A percentile compares a stretch with the other conserved stretches of the same genome.
These are phyloP conservation scores for Saccharomyces hybrid DNA, from an alignment of 1,139 yeast species.

Conservation along the genomic window DNA sequence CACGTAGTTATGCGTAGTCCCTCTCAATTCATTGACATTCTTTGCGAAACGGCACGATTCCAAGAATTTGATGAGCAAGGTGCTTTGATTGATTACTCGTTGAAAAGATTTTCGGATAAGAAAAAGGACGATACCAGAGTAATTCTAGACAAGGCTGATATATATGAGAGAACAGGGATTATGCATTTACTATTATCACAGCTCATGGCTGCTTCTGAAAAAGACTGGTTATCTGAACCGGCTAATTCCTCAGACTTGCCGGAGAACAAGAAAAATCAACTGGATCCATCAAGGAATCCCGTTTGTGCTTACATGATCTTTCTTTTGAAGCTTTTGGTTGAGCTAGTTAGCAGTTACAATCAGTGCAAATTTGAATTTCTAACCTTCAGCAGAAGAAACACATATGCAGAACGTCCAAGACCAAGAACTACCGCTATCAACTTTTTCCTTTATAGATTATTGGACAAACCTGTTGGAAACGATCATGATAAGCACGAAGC, in stretches of 20 bases:
- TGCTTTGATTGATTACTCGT: slow-evolving; percentile 19
- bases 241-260: slow-evolving; percentile 18
- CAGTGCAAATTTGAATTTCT: slow-evolving; percentile 76
- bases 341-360: slow-evolving; percentile 69
- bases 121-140: slow-evolving; percentile 38
- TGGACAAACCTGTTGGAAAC: slow-evolving; percentile 49
- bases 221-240: slow-evolving; percentile 44
- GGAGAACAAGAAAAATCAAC: slow-evolving; percentile 28
- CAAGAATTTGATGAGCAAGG: slow-evolving; percentile 42
- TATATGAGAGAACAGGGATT: slow-evolving; percentile 44
- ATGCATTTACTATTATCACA: slow-evolving; percentile 57
- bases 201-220: slow-evolving; percentile 48
- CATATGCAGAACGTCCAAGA: slow-evolving; percentile 37
- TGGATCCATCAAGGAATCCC: slow-evolving; percentile 37
- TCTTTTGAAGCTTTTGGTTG: slow-evolving; percentile 60
- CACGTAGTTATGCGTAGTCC: slow-evolving; percentile 56
- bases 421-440: slow-evolving; percentile 75
- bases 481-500: slow-evolving; percentile 29
- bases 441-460: slow-evolving; percentile 65
- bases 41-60: slow-evolving; percentile 45
- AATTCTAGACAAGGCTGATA: slow-evolving; percentile 9
- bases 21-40: slow-evolving; percentile 44
- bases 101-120: slow-evolving; percentile 24
- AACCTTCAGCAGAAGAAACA: slow-evolving; percentile 58
- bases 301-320: slow-evolving; percentile 62